phyloP scores from a whole-genome alignment of 1,284 basidiomycete species.

The Singerocomus inundabilis region DNA sequence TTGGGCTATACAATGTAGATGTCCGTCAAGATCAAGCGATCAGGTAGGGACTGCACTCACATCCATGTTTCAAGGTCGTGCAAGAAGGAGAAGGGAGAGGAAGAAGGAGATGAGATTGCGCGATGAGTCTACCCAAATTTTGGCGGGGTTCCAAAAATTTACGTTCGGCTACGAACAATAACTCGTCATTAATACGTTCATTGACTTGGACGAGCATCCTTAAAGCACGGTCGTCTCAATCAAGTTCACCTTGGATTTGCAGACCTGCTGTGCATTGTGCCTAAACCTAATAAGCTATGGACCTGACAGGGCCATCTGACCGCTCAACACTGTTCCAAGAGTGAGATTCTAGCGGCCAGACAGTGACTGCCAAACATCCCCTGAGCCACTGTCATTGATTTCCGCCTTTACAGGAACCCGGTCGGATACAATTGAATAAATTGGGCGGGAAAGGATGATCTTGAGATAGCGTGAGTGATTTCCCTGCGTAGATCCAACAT shows the following conservation, averaged over 20 bases:
- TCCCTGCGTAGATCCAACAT: slow-evolving; percentile 8
- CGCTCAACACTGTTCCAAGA: neutral
- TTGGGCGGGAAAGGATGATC: neutral
- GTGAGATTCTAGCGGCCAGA: too few relatives aligned
- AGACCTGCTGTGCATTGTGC: neutral
- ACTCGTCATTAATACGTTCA: too few relatives aligned
- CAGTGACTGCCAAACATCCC: neutral
- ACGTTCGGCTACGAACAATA: slow-evolving; percentile 4
- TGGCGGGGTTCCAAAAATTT: slow-evolving; percentile 39
- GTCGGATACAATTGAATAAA: neutral
- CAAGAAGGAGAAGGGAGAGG: slow-evolving; percentile 14
- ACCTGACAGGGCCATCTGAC: neutral
- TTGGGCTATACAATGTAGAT: slow-evolving; percentile 44
- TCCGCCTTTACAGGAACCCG: neutral
- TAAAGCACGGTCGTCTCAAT: too few relatives aligned
- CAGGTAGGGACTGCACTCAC: slow-evolving; percentile 17
- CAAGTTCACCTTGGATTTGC: too few relatives aligned
- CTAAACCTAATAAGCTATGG: neutral
- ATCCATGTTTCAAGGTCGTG: slow-evolving; percentile 28
- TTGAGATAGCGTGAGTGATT: slow-evolving; percentile 5
- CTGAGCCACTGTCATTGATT: neutral
- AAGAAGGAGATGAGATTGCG: slow-evolving; percentile 23
- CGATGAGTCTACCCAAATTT: slow-evolving; percentile 33
- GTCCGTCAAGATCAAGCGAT: neutral
- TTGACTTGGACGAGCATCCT: too few relatives aligned